Conservation (phyloP, 352 stramenopile genomes). For the Phytophthora ohioensis region DNA sequence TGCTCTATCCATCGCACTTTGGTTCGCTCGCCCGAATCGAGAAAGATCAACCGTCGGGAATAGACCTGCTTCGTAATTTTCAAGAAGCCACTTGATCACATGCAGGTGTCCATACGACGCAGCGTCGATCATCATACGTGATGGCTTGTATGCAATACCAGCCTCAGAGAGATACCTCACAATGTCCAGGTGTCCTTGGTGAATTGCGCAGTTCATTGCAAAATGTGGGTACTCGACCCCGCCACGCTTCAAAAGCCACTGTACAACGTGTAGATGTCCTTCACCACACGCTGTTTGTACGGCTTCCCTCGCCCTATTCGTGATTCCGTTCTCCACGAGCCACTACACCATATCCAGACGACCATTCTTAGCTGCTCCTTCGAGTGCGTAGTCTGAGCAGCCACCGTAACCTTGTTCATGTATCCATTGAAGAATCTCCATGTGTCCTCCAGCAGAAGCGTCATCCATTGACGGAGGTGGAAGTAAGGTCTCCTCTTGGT, state of each 20-base stretch:
- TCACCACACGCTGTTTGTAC: conserved; percentile 2
- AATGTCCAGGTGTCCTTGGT: conserved; percentile 15
- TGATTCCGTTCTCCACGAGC: conserved; percentile 14
- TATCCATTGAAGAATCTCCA: conserved; percentile 24
- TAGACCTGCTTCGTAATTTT: conserved; percentile 15
- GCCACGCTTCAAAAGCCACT: conserved; percentile 10
- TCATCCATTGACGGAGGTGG: conserved; percentile 12
- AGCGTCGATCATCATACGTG: conserved; percentile 11
- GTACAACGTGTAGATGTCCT: conserved; percentile 11
- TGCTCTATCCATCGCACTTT: conserved; percentile 26
- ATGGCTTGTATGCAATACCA: conserved; percentile 2
- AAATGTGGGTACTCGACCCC: conserved; percentile 7
- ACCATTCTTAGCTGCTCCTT: conserved; percentile 16
- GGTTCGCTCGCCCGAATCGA: background rate
- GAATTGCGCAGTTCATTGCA: conserved; percentile 12
- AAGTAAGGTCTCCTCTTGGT: background rate
- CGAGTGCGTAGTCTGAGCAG: conserved; percentile 6
- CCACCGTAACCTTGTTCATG: conserved; percentile 7
- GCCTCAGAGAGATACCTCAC: conserved; percentile 12
- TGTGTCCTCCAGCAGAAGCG: conserved; percentile 19
- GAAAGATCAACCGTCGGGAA: conserved; percentile 8
- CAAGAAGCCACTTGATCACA: conserved; percentile 18
- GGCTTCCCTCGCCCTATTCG: conserved; percentile 1
- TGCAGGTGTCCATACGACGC: conserved; percentile 17
- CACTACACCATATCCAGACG: conserved; percentile 18